These are phyloP conservation scores for Catharanthus roseus DNA, from an alignment of 257 asterid species.

Conservation along the genomic window DNA sequence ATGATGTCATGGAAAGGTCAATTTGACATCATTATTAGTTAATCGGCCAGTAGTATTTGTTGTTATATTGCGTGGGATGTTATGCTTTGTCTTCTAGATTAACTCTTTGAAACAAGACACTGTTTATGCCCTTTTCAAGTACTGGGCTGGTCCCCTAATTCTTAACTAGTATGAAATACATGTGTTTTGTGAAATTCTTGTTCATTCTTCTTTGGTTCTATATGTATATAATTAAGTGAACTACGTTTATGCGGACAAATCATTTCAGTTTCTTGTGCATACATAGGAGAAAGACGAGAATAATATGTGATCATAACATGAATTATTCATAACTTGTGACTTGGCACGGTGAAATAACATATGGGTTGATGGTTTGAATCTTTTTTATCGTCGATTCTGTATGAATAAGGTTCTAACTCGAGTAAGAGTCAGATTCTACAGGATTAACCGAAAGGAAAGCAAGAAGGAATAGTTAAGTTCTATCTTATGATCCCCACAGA, in stretches of 20 bases:
- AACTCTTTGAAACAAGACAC: constrained; percentile 19
- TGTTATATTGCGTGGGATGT: constrained; percentile 36
- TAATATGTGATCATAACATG: no score
- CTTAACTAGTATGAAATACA: background rate
- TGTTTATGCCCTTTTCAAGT: background rate
- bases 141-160: constrained; percentile 33
- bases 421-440: no score
- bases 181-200: constrained; percentile 20
- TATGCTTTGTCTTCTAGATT: constrained; percentile 31
- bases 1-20: constrained; percentile 61
- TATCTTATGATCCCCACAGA: background rate
- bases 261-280: constrained; percentile 6
- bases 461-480: no score
- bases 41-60: constrained; percentile 29
- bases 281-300: background rate
- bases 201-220: constrained; percentile 38
- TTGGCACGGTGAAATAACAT: no score
- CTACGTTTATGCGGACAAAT: background rate
- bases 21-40: constrained; percentile 53
- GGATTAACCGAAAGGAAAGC: no score
- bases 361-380: no score
- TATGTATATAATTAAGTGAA: background rate
- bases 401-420: no score
- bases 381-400: no score
- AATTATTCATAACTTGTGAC: no score